These are phyloP conservation scores for Chondrus crispus DNA, from an alignment of 23 red algal genomes.

Conservation along the genomic window DNA sequence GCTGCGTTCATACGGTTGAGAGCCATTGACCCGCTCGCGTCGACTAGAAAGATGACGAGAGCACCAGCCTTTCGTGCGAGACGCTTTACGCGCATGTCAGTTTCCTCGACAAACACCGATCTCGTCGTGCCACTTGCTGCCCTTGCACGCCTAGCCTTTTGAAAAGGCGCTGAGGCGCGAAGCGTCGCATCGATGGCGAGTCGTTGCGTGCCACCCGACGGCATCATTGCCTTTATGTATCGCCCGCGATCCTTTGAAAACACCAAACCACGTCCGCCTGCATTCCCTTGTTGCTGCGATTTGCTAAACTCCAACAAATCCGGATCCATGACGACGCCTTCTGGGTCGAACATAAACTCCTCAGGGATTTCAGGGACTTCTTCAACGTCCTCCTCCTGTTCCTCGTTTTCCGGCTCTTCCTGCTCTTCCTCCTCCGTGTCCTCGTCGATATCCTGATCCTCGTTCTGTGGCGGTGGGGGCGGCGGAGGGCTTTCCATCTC, in stretches of 20 bases:
- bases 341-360: constrained; percentile 99
- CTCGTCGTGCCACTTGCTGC: not conserved
- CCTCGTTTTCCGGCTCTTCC: constrained; percentile 59
- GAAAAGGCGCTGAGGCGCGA: constrained; percentile 89
- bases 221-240: constrained; percentile 98
- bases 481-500: constrained; percentile 72
- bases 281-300: constrained; percentile 73
- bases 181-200: constrained; percentile 96
- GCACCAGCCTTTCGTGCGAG: constrained; percentile 92
- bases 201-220: constrained; percentile 72
- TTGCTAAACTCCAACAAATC: constrained; percentile 86
- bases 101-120: constrained; percentile 87
- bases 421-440: constrained; percentile 71
- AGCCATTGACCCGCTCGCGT: constrained; percentile 96
- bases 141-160: constrained; percentile 69
- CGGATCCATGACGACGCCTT: constrained; percentile 92
- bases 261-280: constrained; percentile 84
- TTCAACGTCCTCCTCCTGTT: constrained; percentile 79
- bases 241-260: constrained; percentile 97
- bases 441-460: constrained; percentile 39
- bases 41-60: constrained; percentile 91
- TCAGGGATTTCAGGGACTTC: constrained; percentile 83
- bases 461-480: constrained; percentile 67
- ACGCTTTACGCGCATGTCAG: constrained; percentile 91
- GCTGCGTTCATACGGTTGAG: constrained; percentile 98